Base-by-base conservation (phyloP, 139 green algal genomes). In the Tetraselmis chui region DNA sequence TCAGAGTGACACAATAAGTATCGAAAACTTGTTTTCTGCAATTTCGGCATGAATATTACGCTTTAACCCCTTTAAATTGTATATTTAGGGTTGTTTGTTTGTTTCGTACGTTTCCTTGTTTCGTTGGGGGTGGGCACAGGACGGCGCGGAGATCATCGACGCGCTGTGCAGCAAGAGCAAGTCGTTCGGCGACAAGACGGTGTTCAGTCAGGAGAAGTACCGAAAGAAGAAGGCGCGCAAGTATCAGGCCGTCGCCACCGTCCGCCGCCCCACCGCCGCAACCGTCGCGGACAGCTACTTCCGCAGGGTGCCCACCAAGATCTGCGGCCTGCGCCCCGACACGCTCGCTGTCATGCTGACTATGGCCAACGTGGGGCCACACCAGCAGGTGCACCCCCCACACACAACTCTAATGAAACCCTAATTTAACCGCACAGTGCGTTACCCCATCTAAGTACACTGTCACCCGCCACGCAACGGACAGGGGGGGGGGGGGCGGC, bases 181-280 rank as follows among this genome's bases (percentile, higher is more conserved):
- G 26, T 97, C 93, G 0, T 98, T 93, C 87, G 82, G 91, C 11
- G 76, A 32, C 79, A 96, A 96, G 85, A 97, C 92, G 1, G 91
- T 93, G 78, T 97, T 96, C 82, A 87, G 90, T 22, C 94, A 98
- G 85, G 94, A 94, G 59, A 97, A 97, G 89, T 97, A 97, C 85
- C 84, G 80, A 76, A 91, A 89, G 59, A 90, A 88, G 79, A 94
- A 94, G 83, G 76, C 84, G 0, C 85, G 88, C 25, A 94, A 94
- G 86, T 90, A 94, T 81, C 82, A 81, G 25, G 67, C 83, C 23
- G 29, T 78, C 1, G 86, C 79, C 22, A 87, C 77, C 1, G 81
- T 87, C 27, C 76, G 80, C 27, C 87, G 88, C 23, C 93, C 94
- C 23, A 94, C 87, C 2, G 89, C 87, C 1, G 28, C 77, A 45